phyloP scores from a whole-genome alignment of 305 asterid genomes.

The Lippia alba region DNA sequence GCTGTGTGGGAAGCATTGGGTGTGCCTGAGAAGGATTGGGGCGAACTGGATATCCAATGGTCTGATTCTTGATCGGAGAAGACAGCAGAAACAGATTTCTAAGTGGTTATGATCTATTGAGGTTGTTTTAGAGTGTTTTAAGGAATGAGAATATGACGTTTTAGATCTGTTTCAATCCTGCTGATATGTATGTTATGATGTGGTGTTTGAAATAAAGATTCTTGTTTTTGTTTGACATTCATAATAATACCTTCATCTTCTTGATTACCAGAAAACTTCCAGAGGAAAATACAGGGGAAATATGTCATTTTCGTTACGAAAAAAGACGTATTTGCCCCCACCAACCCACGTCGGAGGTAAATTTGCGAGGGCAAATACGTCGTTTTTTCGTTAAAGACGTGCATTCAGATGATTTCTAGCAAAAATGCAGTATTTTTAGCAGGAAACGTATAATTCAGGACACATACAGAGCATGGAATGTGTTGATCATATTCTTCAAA shows the following conservation, averaged over 20 bases:
- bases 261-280: background rate
- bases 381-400: no score
- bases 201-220: background rate
- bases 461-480: background rate
- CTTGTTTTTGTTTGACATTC: background rate
- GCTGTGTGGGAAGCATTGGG: slow-evolving; percentile 57
- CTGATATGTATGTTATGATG: background rate
- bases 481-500: background rate
- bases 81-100: background rate
- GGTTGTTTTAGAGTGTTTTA: background rate
- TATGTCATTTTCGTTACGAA: background rate
- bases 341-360: no score
- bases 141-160: slow-evolving; percentile 10
- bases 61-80: slow-evolving; percentile 28
- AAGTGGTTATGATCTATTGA: background rate
- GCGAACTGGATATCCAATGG: slow-evolving; percentile 34
- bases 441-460: background rate
- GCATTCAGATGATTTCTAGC: no score
- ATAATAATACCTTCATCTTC: background rate
- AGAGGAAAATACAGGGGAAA: background rate
- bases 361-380: no score
- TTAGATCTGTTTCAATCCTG: background rate
- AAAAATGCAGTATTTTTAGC: background rate
- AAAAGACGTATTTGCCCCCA: no score
- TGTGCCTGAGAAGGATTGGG: slow-evolving; percentile 38